Evolutionary conservation across 75 land plant genomes (phyloP).

Genomic region (Pinus tabuliformis): DNA sequence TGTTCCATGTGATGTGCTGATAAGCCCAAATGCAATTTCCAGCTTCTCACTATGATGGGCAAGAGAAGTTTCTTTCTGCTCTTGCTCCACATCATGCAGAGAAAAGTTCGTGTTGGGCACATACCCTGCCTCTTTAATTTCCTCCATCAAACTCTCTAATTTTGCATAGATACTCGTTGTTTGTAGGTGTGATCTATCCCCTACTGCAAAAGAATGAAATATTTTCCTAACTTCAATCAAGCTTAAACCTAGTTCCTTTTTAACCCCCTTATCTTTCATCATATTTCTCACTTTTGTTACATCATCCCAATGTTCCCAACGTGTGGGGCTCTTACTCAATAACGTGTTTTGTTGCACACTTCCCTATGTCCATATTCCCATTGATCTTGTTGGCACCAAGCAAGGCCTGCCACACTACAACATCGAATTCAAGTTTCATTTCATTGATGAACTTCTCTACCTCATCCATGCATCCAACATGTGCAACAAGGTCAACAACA

Average conservation of each 20-base stretch:
- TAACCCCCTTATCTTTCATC: constrained; percentile 33
- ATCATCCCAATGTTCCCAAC: constrained; percentile 18
- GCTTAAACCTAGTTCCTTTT: constrained; percentile 45
- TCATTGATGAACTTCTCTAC: neutral
- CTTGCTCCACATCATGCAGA: constrained; percentile 18
- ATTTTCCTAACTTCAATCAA: constrained; percentile 41
- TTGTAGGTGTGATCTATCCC: constrained; percentile 33
- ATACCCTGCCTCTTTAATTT: constrained; percentile 39
- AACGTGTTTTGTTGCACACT: neutral
- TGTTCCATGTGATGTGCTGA: too few relatives aligned
- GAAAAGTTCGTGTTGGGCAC: constrained; percentile 28
- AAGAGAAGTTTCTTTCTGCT: constrained; percentile 28
- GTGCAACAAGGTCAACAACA: constrained; percentile 3
- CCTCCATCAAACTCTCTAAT: constrained; percentile 23
- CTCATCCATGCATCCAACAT: neutral
- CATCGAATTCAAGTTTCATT: neutral
- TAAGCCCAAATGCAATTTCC: constrained; percentile 52
- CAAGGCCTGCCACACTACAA: constrained; percentile 2
- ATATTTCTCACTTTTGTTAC: constrained; percentile 36
- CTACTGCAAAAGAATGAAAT: constrained; percentile 34
- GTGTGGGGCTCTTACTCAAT: constrained; percentile 4
- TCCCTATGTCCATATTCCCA: constrained; percentile 5
- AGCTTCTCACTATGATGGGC: constrained; percentile 60
- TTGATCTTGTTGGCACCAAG: constrained; percentile 11
- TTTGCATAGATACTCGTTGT: constrained; percentile 32